Evolutionary conservation across 129 eudicot species (phyloP).

Genomic region (Mikania micrantha): DNA sequence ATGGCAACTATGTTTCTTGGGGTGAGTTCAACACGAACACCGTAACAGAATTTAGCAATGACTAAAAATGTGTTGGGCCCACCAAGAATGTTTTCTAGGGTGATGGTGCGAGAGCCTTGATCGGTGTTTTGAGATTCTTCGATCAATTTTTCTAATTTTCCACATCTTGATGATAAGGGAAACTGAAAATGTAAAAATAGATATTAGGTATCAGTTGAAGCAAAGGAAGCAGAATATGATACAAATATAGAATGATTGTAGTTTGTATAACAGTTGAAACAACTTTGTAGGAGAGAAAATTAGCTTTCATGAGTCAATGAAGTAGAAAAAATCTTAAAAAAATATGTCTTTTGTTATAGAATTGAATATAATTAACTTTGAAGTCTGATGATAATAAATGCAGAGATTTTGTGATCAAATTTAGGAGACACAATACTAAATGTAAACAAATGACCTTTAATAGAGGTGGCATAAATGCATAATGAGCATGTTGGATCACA

Average conservation of each 20-base stretch:
- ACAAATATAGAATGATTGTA: neutral
- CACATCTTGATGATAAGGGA: slow-evolving; percentile 89
- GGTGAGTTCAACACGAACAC: slow-evolving; percentile 53
- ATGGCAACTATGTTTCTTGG: slow-evolving; percentile 60
- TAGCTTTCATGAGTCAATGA: neutral
- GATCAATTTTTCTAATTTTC: slow-evolving; percentile 53
- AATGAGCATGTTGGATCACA: neutral
- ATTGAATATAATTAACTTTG: neutral
- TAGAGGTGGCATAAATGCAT: neutral
- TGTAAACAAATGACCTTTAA: slow-evolving; percentile 3
- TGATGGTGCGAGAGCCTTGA: slow-evolving; percentile 22
- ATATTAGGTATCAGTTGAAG: neutral
- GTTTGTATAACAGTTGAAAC: neutral
- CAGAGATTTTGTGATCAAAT: neutral
- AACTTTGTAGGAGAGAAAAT: neutral
- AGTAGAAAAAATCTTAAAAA: neutral
- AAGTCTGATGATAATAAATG: neutral
- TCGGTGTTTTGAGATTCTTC: slow-evolving; percentile 41
- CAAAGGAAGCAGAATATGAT: neutral
- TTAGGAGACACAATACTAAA: neutral
- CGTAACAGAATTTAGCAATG: slow-evolving; percentile 71
- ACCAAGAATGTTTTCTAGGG: slow-evolving; percentile 71
- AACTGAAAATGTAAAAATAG: slow-evolving; percentile 39
- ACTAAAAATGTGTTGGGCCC: slow-evolving; percentile 52
- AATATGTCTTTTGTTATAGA: neutral